phyloP scores from a whole-genome alignment of 1,284 basidiomycete species.

The Irpex rosettiformis region DNA sequence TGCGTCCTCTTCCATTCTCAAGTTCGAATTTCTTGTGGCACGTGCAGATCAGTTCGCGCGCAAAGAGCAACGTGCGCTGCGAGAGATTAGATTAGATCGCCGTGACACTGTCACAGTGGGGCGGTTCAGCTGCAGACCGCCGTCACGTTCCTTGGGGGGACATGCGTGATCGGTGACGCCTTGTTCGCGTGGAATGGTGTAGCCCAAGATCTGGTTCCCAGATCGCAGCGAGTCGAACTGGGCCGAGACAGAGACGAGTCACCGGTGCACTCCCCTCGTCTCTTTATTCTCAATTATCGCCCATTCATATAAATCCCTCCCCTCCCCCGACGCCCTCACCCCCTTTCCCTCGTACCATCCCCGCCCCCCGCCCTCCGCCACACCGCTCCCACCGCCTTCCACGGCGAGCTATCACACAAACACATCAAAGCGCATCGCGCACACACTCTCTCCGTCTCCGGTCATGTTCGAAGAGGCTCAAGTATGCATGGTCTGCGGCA shows the following conservation, averaged over 20 bases:
- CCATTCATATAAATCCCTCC: neutral
- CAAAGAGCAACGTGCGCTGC: neutral
- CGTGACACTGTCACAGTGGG: neutral
- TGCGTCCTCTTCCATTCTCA: too few species aligned
- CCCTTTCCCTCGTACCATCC: neutral
- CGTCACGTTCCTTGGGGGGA: neutral
- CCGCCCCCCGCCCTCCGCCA: neutral
- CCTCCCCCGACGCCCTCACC: neutral
- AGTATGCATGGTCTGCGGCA: slow-evolving; percentile 21
- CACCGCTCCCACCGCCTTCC: neutral
- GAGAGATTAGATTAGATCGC: neutral
- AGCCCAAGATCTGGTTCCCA: neutral
- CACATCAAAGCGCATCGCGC: neutral
- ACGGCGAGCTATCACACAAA: neutral
- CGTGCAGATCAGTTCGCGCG: neutral
- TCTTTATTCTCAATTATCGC: neutral
- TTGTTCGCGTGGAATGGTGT: neutral
- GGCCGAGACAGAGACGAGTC: neutral
- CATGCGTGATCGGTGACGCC: neutral
- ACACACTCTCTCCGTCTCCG: neutral
- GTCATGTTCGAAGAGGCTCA: slow-evolving; percentile 19
- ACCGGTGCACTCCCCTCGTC: neutral
- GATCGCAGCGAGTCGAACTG: neutral
- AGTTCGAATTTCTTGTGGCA: too few species aligned
- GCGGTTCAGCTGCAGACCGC: neutral